Base-by-base conservation (phyloP, 495 filamentous ascomycete species). In the Penicillium soppii region DNA sequence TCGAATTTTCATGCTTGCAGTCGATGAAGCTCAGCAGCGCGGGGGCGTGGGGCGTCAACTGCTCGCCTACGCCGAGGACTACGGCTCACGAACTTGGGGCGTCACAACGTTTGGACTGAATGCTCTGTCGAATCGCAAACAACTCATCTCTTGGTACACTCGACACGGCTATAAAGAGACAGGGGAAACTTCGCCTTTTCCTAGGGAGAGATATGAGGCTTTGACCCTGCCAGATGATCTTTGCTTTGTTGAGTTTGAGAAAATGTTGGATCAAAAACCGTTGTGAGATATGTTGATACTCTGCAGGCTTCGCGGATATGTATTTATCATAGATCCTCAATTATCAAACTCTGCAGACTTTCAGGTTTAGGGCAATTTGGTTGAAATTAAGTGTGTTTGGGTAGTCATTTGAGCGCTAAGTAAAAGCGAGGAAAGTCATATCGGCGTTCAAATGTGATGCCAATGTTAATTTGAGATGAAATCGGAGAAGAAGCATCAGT, bases 1-100 rank as follows among this genome's bases (percentile, higher is more conserved):
- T 30, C 70, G 72, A 27, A 61, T 79, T 33, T 69, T 65, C 32
- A 59, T 73, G 64, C 57, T 79, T 19, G 75, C 76, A 6, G 70
- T 78, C 0, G 61, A 70, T 47, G 59, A 61, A 6, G 41, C 26
- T 7, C 48, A 63, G 16, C 75, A 76, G 46, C 65, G 58, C 4
- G 58, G 61, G 2, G 76, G 76, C 0, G 33, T 75, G 13, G 76
- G 76, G 1, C 60, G 67, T 9, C 65, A 59, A 45, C 56, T 77
- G 4, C 57, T 78, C 19, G 51, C 52, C 5, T 61, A 70, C 22
- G 74, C 73, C 7, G 76, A 79, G 40, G 37, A 54, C 6, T 76
- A 72, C 42, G 67, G 60, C 16, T 51, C 46, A 5, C 33, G 40
- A 35, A 52, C 43, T 20, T 76, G 70, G 68, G 68, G 63, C 1